Evolutionary conservation across 2,329 filamentous ascomycete genomes (phyloP), one percentile per base, ranked within the genome.

Genomic region (Curvularia sp.): DNA sequence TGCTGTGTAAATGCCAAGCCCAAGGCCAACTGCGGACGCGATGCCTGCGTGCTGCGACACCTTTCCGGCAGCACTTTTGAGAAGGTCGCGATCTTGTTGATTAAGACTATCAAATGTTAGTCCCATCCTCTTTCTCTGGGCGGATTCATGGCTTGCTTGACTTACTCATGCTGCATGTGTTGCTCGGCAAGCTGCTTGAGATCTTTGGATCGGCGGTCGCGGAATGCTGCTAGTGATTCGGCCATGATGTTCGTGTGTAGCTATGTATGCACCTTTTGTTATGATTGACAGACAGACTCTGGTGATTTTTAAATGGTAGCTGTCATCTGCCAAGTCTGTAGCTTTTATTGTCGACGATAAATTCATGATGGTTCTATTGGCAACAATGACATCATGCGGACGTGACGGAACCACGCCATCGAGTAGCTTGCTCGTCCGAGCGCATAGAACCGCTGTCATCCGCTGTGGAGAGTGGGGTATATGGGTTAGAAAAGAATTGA

Each of bases 21-120:
- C 84, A 2, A 90, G 71, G 3, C 88, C 88, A 2, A 87, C 60
- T 5, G 86, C 69, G 1, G 87, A 87, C 32, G 87, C 88, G 56
- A 89, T 66, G 3, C 81, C 79, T 1, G 87, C 82, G 66, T 86
- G 83, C 1, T 77, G 80, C 8, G 80, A 80, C 27, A 89, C 80
- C 55, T 83, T 85, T 6, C 70, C 73, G 5, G 85, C 85, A 5
- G 87, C 87, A 18, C 74, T 79, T 42, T 81, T 78, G 18, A 90
- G 79, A 0, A 80, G 79, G 34, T 86, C 82, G 49, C 87, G 86
- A 69, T 90, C 88, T 25, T 81, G 79, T 48, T 83, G 76, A n/a
- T 77, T 78, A 36, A 87, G 80, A 65, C 74, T 76, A 21, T 13
- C 1, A 0, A 30, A 12, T 4, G 15, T 70, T 43, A 67, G 63